Evolutionary conservation across 805 yeast genomes (phyloP).

Genomic region (Candida ficus): DNA sequence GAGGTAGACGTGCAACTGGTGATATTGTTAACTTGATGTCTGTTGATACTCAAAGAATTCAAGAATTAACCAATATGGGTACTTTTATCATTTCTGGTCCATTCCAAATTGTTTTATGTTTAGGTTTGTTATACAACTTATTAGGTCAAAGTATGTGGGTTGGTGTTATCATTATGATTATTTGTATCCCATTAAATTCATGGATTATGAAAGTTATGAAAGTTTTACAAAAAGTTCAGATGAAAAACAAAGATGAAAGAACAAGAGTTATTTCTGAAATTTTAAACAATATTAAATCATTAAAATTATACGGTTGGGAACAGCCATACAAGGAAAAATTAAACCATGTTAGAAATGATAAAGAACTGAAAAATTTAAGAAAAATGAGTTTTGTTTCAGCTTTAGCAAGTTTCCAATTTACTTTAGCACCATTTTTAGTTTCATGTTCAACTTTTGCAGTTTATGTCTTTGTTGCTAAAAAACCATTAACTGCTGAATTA

Average conservation of each 20-base stretch:
- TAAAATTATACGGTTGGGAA: constrained; percentile 97
- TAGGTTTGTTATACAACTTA: constrained; percentile 63
- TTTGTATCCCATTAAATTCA: constrained; percentile 79
- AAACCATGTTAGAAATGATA: constrained; percentile 78
- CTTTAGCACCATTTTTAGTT: constrained; percentile 83
- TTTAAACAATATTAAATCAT: constrained; percentile 83
- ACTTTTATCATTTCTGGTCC: constrained; percentile 92
- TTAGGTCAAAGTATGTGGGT: constrained; percentile 95
- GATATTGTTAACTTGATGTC: constrained; percentile 94
- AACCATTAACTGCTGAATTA: constrained; percentile 79
- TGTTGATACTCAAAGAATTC: constrained; percentile 86
- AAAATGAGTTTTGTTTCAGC: constrained; percentile 72
- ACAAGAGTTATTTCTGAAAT: constrained; percentile 86
- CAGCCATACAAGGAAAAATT: constrained; percentile 71
- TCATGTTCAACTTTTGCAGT: constrained; percentile 85
- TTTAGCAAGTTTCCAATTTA: constrained; percentile 69
- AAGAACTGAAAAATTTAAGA: constrained; percentile 72
- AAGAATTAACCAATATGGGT: constrained; percentile 73
- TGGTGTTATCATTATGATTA: constrained; percentile 73
- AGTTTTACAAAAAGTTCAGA: constrained; percentile 73
- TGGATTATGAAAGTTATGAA: constrained; percentile 63
- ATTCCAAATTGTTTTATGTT: constrained; percentile 74
- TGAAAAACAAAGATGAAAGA: constrained; percentile 89
- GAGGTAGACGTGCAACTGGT: constrained; percentile 73
- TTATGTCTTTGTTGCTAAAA: constrained; percentile 53